Conservation (phyloP, 345 rosid species). For the Viola odorata region DNA sequence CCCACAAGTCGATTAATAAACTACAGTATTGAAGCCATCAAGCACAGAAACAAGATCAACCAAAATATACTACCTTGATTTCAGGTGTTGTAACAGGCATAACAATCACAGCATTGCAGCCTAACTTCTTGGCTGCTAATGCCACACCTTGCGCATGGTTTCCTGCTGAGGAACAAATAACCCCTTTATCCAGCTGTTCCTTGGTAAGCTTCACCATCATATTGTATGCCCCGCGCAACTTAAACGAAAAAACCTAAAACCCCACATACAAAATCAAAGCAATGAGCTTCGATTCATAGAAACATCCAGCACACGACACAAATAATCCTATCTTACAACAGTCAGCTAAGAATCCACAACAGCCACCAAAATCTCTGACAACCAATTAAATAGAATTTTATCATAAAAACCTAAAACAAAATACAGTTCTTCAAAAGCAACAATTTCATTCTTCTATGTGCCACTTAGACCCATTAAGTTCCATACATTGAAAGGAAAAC, state of each 20-base stretch:
- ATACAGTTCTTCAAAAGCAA: too few relatives aligned
- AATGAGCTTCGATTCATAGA: too few relatives aligned
- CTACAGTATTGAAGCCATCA: not conserved
- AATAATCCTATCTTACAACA: too few relatives aligned
- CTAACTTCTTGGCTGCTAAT: not conserved
- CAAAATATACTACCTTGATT: not conserved
- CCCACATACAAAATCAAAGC: too few relatives aligned
- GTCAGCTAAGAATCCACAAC: too few relatives aligned
- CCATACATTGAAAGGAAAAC: too few relatives aligned
- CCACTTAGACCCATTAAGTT: too few relatives aligned
- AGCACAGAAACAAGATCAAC: not conserved
- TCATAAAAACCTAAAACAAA: too few relatives aligned
- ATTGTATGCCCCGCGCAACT: not conserved
- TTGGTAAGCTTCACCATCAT: not conserved
- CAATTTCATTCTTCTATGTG: too few relatives aligned
- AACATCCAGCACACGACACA: too few relatives aligned
- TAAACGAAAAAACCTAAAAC: not conserved
- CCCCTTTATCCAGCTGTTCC: not conserved
- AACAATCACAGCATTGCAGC: not conserved
- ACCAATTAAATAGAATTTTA: too few relatives aligned
- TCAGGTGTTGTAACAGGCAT: constrained; percentile 2
- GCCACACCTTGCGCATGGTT: constrained; percentile 1
- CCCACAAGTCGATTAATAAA: not conserved
- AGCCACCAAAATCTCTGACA: too few relatives aligned
- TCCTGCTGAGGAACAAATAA: not conserved